Evolutionary conservation across 768 basidiomycete species (phyloP).

Genomic region (Multifurca ochricompacta): DNA sequence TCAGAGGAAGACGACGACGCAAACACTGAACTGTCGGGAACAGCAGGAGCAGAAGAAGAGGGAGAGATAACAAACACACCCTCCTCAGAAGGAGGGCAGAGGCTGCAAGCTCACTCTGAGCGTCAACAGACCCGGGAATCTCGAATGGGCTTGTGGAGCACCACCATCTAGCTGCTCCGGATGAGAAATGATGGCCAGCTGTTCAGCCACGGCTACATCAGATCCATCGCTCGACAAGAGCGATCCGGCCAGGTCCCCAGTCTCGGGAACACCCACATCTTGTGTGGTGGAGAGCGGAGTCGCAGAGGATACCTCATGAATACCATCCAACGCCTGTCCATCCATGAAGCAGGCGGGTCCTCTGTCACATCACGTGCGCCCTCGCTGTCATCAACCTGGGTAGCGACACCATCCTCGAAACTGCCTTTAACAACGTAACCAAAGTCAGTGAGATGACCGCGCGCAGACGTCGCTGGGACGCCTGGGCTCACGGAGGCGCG

Average conservation of each 20-base stretch:
- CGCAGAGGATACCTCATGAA: constrained; percentile 15
- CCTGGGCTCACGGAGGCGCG: constrained; percentile 18
- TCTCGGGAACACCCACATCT: constrained; percentile 11
- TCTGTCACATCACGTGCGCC: constrained; percentile 19
- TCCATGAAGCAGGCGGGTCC: constrained; percentile 16
- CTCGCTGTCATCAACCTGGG: constrained; percentile 21
- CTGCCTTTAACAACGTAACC: constrained; percentile 43
- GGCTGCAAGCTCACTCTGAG: constrained; percentile 6
- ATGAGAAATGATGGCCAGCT: background rate
- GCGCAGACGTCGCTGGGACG: constrained; percentile 18
- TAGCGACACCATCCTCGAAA: constrained; percentile 33
- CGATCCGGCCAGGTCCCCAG: constrained; percentile 4
- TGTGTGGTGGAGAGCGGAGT: constrained; percentile 12
- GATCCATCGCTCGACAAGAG: background rate
- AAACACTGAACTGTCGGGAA: background rate
- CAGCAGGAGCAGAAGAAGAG: background rate
- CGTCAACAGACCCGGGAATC: constrained; percentile 3
- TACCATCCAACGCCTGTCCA: constrained; percentile 20
- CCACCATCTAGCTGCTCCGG: background rate
- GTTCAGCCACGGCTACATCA: too few species aligned
- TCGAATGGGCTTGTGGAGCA: constrained; percentile 9
- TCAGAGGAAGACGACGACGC: constrained; percentile 1
- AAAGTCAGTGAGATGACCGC: constrained; percentile 55
- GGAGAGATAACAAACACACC: background rate
- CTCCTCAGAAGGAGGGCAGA: constrained; percentile 5